These are phyloP conservation scores for Malus hybrid DNA, from an alignment of 331 rosid genomes.

Conservation along the genomic window DNA sequence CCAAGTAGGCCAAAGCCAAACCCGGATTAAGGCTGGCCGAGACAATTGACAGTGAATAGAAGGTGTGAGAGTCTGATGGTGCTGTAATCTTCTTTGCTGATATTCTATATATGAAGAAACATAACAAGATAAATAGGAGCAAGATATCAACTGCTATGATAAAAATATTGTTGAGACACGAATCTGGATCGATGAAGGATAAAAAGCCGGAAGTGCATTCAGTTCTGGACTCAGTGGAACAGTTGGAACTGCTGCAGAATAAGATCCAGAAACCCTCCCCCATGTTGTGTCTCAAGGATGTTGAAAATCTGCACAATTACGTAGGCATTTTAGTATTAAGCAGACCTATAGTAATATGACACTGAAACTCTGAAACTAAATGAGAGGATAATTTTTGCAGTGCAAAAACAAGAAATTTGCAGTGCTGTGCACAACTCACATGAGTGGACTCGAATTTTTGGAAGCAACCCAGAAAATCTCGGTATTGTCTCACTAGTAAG, in stretches of 20 bases:
- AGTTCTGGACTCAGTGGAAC: too few relatives aligned
- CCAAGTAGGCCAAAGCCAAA: conserved; percentile 23
- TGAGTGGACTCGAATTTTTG: too few relatives aligned
- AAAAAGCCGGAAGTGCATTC: conserved; percentile 9
- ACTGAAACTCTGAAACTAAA: not conserved
- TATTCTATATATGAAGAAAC: not conserved
- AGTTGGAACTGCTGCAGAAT: not conserved
- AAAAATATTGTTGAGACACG: conserved; percentile 17
- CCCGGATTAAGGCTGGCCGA: conserved; percentile 2
- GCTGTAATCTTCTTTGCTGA: not conserved
- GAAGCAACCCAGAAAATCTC: too few relatives aligned
- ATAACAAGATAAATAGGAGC: conserved; percentile 12
- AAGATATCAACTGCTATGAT: conserved; percentile 11
- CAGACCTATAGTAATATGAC: not conserved
- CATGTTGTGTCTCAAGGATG: not conserved
- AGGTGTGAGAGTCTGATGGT: not conserved
- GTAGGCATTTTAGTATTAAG: not conserved
- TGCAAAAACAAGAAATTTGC: not conserved
- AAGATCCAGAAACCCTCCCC: not conserved
- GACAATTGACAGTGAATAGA: not conserved
- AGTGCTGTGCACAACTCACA: too few relatives aligned
- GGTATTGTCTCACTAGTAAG: too few relatives aligned
- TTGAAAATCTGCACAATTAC: conserved; percentile 1
- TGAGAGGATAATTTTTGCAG: not conserved
- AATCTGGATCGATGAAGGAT: conserved; percentile 7